These are phyloP conservation scores for Candida endomychidarum DNA, from an alignment of 805 yeast species.

Conservation along the genomic window DNA sequence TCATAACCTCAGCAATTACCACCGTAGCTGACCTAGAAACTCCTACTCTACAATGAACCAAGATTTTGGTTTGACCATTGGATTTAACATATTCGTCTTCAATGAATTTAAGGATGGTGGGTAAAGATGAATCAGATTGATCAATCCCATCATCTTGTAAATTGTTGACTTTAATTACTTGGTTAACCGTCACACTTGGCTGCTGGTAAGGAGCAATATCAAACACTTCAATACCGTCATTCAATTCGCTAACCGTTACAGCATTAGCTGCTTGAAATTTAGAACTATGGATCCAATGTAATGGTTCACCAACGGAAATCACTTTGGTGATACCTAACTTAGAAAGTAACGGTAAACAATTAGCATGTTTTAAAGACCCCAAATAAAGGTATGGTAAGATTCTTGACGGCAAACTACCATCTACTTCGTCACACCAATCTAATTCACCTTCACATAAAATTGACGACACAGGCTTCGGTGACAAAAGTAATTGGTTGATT, in stretches of 20 bases:
- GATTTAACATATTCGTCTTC: conserved; percentile 36
- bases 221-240: conserved; percentile 33
- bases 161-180: conserved; percentile 64
- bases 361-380: conserved; percentile 84
- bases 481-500: conserved; percentile 34
- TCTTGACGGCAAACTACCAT: conserved; percentile 80
- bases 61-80: conserved; percentile 31
- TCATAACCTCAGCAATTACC: conserved; percentile 94
- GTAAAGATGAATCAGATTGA: conserved; percentile 60
- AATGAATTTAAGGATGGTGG: conserved; percentile 63
- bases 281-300: conserved; percentile 56
- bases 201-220: conserved; percentile 24
- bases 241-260: conserved; percentile 22
- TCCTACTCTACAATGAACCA: conserved; percentile 94
- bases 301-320: conserved; percentile 81
- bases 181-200: conserved; percentile 27
- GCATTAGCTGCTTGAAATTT: conserved; percentile 27
- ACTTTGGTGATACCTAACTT: conserved; percentile 70
- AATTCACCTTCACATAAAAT: conserved; percentile 1
- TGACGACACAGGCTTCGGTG: not conserved
- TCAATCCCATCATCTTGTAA: conserved; percentile 92
- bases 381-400: conserved; percentile 81
- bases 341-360: conserved; percentile 58
- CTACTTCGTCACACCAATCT: conserved; percentile 42
- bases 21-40: conserved; percentile 94